A percentile compares a stretch with the other conserved stretches of the same genome.
These are phyloP conservation scores for Backusella australiensis DNA, from an alignment of 192 early-diverging fungal species.

Conservation along the genomic window DNA sequence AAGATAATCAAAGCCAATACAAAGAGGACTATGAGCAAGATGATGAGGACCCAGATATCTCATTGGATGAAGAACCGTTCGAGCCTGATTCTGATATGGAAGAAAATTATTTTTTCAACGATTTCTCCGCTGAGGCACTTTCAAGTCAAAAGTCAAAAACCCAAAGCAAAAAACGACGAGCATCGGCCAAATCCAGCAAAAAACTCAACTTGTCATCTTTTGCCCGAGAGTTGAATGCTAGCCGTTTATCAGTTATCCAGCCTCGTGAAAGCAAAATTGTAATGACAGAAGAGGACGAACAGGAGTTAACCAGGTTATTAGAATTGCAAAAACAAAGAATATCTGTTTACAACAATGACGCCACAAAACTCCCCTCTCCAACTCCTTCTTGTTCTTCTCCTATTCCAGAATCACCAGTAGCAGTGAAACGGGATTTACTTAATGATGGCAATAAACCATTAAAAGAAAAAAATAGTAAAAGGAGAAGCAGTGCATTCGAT, in stretches of 20 bases:
- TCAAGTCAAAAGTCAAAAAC: not conserved
- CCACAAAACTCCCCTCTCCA: not conserved
- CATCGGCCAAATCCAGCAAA: not conserved
- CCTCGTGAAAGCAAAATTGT: conserved; percentile 13
- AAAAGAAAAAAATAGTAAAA: not conserved
- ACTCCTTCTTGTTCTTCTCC: not conserved
- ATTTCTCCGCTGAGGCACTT: conserved; percentile 16
- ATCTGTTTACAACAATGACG: not conserved
- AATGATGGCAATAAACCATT: not conserved
- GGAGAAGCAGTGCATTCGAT: not conserved
- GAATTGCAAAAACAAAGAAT: conserved; percentile 10
- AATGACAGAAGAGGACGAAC: conserved; percentile 24
- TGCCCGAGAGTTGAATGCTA: conserved; percentile 24
- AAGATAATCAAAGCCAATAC: not conserved
- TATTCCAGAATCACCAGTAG: not conserved
- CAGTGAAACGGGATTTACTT: not conserved
- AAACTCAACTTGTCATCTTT: conserved; percentile 22
- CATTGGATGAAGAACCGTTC: not conserved
- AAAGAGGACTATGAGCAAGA: not conserved
- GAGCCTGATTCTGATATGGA: conserved; percentile 20
- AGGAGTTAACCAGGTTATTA: conserved; percentile 15
- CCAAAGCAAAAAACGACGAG: not conserved
- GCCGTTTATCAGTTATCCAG: conserved; percentile 24
- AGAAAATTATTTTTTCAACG: conserved; percentile 30
- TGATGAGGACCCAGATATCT: not conserved